These are phyloP conservation scores for Eutypella sp. DNA, from an alignment of 2,329 filamentous ascomycete genomes.

Conservation along the genomic window DNA sequence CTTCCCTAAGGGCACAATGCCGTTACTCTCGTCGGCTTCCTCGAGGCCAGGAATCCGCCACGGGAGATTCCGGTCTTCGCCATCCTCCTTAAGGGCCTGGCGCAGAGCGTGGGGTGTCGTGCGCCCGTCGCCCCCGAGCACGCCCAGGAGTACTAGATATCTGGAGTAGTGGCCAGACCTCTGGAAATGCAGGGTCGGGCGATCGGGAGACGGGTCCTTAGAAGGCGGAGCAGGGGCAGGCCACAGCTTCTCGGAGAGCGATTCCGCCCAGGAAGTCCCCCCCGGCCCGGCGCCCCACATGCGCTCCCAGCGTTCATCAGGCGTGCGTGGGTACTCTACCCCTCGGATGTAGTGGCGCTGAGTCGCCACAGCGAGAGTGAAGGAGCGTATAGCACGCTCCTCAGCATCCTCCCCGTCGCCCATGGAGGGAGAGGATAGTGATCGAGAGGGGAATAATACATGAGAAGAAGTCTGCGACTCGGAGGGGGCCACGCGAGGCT, in stretches of 20 bases:
- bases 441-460: not conserved
- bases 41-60: conserved; percentile 29
- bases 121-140: conserved; percentile 9
- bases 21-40: not conserved
- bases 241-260: not conserved
- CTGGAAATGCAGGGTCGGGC: not conserved
- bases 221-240: not conserved
- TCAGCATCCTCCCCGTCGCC: conserved; percentile 11
- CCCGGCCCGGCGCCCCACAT: not conserved
- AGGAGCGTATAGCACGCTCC: conserved; percentile 17
- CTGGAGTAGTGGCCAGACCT: not conserved
- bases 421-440: not conserved
- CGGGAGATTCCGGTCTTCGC: conserved; percentile 33
- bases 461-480: conserved; percentile 19
- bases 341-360: conserved; percentile 14
- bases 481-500: conserved; percentile 26
- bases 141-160: not conserved
- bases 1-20: not conserved
- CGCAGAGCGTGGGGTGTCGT: conserved; percentile 26
- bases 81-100: conserved; percentile 37
- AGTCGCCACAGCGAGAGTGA: conserved; percentile 29
- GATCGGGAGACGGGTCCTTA: not conserved
- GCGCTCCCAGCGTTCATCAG: not conserved
- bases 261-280: not conserved
- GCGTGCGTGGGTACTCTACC: conserved; percentile 6